Percentiles rank a stretch among this genome's conserved stretches.
These are phyloP conservation scores for Penicillium freii DNA, from an alignment of 2,329 filamentous ascomycete species.

Conservation along the genomic window DNA sequence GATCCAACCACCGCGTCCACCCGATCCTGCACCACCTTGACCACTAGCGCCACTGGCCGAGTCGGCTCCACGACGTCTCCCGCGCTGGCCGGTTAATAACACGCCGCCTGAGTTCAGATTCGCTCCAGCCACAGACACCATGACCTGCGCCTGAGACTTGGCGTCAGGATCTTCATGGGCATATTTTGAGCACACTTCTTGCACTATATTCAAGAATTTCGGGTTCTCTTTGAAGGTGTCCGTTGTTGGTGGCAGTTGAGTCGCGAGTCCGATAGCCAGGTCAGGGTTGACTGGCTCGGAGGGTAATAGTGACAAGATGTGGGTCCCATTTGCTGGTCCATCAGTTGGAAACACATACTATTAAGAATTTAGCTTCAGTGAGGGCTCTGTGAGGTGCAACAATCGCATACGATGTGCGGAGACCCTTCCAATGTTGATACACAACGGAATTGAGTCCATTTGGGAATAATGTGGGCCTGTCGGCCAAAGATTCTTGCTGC, in stretches of 20 bases:
- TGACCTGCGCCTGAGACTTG: conserved; percentile 58
- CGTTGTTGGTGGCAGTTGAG: conserved; percentile 56
- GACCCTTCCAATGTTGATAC: conserved; percentile 41
- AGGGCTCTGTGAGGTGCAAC: background rate
- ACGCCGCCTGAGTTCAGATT: conserved; percentile 53
- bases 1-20: conserved; percentile 59
- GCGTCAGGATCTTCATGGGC: conserved; percentile 57
- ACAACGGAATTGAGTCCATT: conserved; percentile 29
- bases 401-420: conserved; percentile 41
- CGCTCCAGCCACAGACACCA: conserved; percentile 58
- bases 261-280: conserved; percentile 56
- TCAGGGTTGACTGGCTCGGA: conserved; percentile 53
- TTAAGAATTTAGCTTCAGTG: conserved; percentile 15
- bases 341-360: conserved; percentile 53
- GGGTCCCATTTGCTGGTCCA: conserved; percentile 35
- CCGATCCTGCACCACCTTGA: conserved; percentile 59
- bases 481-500: conserved; percentile 19
- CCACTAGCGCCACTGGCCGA: conserved; percentile 57
- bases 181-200: conserved; percentile 54
- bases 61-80: conserved; percentile 41
- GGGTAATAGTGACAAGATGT: conserved; percentile 57
- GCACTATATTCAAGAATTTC: conserved; percentile 55
- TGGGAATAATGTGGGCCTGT: conserved; percentile 18
- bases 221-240: conserved; percentile 57
- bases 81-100: conserved; percentile 42